These are phyloP conservation scores for Dendrothele bispora DNA, from an alignment of 768 basidiomycete species.

Conservation along the genomic window DNA sequence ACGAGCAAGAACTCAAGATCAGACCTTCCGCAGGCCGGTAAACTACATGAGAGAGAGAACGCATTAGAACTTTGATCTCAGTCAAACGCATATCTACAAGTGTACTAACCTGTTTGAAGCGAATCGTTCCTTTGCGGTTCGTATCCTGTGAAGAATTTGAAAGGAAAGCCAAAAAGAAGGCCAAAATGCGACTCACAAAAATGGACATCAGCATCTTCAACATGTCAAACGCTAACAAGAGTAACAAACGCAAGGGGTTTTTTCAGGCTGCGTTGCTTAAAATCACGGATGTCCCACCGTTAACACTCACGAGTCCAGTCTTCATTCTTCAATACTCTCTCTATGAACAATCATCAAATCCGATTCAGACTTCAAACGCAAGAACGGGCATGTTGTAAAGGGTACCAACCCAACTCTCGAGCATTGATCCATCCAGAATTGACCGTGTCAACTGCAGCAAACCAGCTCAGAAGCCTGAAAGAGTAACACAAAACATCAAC, in stretches of 20 bases:
- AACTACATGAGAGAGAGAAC: no score
- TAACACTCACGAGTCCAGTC: constrained; percentile 74
- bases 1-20: no score
- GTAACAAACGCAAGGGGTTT: not conserved
- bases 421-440: constrained; percentile 66
- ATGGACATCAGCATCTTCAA: no score
- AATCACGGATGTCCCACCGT: not conserved
- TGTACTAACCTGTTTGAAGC: no score
- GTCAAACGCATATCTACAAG: no score
- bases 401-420: no score
- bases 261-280: not conserved
- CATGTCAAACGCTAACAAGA: no score
- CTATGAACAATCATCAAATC: not conserved
- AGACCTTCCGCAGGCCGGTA: no score
- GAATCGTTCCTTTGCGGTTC: constrained; percentile 73
- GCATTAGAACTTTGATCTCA: no score
- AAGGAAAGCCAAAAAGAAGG: constrained; percentile 60
- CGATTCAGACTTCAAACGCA: not conserved
- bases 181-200: constrained; percentile 87
- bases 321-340: constrained; percentile 49
- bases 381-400: no score
- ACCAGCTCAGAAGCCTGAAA: constrained; percentile 75
- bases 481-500: no score
- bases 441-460: constrained; percentile 67
- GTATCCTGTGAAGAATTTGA: constrained; percentile 48